These are phyloP conservation scores for Pseudocercospora fijiensis DNA, from an alignment of 2,329 filamentous ascomycete genomes.

Conservation along the genomic window DNA sequence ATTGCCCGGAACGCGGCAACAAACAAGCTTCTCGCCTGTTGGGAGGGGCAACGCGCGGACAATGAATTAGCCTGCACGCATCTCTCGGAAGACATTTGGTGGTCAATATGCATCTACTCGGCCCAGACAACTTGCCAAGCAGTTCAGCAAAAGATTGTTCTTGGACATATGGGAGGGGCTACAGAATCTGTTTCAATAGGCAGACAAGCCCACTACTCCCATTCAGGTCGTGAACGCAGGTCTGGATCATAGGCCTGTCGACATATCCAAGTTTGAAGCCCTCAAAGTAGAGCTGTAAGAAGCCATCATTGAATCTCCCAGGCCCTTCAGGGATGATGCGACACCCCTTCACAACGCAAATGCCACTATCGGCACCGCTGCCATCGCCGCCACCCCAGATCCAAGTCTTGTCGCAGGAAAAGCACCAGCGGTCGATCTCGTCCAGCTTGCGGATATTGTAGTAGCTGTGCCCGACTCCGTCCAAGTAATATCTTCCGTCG, in stretches of 20 bases:
- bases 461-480: neutral
- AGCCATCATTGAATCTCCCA: neutral
- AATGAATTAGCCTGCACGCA: slow-evolving; percentile 37
- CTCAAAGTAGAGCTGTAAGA: neutral
- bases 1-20: neutral
- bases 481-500: neutral
- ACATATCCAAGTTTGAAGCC: neutral
- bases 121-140: neutral
- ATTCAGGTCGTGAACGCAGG: neutral
- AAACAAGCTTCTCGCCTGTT: neutral
- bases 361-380: neutral
- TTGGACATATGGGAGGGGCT: neutral
- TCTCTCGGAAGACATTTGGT: slow-evolving; percentile 28
- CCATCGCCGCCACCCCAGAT: neutral
- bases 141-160: neutral
- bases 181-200: neutral
- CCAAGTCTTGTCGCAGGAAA: too few species aligned
- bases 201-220: too few species aligned
- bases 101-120: slow-evolving; percentile 36
- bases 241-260: neutral
- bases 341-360: neutral
- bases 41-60: slow-evolving; percentile 26
- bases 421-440: too few species aligned
- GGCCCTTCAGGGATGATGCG: too few species aligned
- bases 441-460: neutral